Conservation (phyloP, 2,329 filamentous ascomycete genomes). For the Cladobotryum mycophilum region DNA sequence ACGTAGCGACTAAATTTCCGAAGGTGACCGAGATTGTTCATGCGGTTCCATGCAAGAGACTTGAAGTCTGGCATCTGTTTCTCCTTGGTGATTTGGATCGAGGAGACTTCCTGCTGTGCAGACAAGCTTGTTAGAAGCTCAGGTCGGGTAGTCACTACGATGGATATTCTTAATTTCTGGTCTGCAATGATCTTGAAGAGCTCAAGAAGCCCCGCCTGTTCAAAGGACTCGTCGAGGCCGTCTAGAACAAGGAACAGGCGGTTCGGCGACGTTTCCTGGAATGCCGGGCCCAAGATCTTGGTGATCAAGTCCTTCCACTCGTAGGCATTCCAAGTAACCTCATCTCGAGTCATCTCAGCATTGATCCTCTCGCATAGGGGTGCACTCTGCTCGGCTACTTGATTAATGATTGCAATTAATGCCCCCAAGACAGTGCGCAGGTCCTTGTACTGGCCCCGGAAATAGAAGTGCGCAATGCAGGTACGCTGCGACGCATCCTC, state of each 20-base stretch:
- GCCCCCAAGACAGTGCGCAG: conserved; percentile 18
- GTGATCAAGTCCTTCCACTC: conserved; percentile 16
- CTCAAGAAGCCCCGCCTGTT: conserved; percentile 12
- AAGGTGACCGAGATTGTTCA: conserved; percentile 20
- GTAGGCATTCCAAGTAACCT: conserved; percentile 10
- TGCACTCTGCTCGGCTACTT: conserved; percentile 24
- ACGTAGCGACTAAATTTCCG: conserved; percentile 23
- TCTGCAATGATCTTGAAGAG: conserved; percentile 21
- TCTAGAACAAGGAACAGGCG: conserved; percentile 25
- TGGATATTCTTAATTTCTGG: conserved; percentile 18
- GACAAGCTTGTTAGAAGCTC: conserved; percentile 9
- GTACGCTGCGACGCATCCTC: conserved; percentile 15
- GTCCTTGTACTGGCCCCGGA: conserved; percentile 27
- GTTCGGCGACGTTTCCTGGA: conserved; percentile 16
- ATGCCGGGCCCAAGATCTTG: conserved; percentile 20
- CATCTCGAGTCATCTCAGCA: conserved; percentile 20
- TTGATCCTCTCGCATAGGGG: conserved; percentile 25
- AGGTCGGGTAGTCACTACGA: conserved; percentile 21
- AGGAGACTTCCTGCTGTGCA: conserved; percentile 3
- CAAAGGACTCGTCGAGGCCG: conserved; percentile 25
- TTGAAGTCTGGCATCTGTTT: conserved; percentile 24
- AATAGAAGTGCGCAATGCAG: conserved; percentile 30
- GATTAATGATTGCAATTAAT: conserved; percentile 22
- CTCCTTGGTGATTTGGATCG: conserved; percentile 19
- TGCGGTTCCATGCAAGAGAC: conserved; percentile 20